Base-by-base conservation (phyloP, 768 basidiomycete species). In the Tephrocybe sp. region DNA sequence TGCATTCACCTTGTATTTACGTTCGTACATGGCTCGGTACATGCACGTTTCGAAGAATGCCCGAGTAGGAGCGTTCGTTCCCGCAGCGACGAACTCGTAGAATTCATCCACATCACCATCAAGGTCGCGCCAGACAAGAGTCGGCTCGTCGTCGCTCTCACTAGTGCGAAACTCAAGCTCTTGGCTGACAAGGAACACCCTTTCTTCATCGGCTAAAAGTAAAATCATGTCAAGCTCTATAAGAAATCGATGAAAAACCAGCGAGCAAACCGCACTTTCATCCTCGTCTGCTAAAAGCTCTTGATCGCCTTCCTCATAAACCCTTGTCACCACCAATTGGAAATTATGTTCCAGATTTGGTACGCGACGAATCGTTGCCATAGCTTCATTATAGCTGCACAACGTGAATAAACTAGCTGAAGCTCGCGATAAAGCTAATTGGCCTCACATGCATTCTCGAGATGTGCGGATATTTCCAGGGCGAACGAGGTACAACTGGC, bases 231-330 rank as follows among this genome's bases (percentile, higher is more conserved):
- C 32, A 41, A 22, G 17, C 0, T 20, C 12, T 32, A 36, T 8
- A 46, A 30, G 23, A 41, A 38, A 45, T 19, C 34, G 36, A 20
- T 30, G 10, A 38, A 39, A 35, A 41, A 33, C 10, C 71, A 13
- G 26, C 9, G 20, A 19, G 19, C 8, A 12, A 33, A 48, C 11
- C 83, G 59, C 56, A 87, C 88, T 88, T 72, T 90, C 87, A 51
- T 93, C 93, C 66, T 96, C 92, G 59, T 98, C 96, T 61, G 97
- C 94, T 14, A 98, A 71, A 36, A 98, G 68, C 61, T 96, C 89
- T 68, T 96, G 93, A 64, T 98, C 95, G 2, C 93, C 97, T 55
- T 98, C 96, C 59, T 98, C 93, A 62, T 91, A 98, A 1, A 97
- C 94, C 53, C 95, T 78, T n/a, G 94, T 97, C 48, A 98, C 85